A percentile compares a stretch with the other conserved stretches of the same genome.
phyloP scores from a whole-genome alignment of 225 moss, liverwort and hornwort species.

The Straminergon stramineum region DNA sequence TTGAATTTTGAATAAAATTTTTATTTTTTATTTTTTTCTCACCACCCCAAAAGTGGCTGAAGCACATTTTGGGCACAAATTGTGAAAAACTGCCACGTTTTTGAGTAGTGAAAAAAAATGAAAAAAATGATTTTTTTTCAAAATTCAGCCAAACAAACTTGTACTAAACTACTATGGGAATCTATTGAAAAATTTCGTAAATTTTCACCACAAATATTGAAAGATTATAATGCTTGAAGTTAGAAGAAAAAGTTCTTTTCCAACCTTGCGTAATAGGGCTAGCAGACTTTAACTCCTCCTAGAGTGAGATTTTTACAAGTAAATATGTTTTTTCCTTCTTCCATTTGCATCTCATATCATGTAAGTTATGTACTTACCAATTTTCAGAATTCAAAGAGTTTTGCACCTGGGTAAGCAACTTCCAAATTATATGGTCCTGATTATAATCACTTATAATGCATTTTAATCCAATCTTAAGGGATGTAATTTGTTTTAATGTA shows the following conservation, averaged over 20 bases:
- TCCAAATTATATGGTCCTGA: no score
- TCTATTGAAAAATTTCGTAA: accelerated
- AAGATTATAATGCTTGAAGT: background rate
- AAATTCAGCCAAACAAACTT: background rate
- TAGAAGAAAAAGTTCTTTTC: background rate
- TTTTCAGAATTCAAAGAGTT: accelerated
- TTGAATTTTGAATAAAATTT: no score
- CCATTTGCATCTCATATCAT: background rate
- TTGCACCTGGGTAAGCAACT: no score
- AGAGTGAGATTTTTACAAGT: background rate
- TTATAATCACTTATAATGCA: no score
- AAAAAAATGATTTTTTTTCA: no score
- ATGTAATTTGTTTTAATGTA: no score
- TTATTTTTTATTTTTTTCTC: no score
- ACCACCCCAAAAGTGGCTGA: background rate
- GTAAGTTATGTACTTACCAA: background rate
- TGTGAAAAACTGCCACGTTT: background rate
- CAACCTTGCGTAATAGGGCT: accelerated
- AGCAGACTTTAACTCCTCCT: accelerated
- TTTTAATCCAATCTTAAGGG: no score
- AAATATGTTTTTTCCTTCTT: no score
- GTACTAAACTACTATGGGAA: no score
- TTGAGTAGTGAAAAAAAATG: background rate
- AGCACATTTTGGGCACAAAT: background rate
- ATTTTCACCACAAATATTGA: accelerated